These are phyloP conservation scores for Erodium trifolium DNA, from an alignment of 441 rosid species.

Conservation along the genomic window DNA sequence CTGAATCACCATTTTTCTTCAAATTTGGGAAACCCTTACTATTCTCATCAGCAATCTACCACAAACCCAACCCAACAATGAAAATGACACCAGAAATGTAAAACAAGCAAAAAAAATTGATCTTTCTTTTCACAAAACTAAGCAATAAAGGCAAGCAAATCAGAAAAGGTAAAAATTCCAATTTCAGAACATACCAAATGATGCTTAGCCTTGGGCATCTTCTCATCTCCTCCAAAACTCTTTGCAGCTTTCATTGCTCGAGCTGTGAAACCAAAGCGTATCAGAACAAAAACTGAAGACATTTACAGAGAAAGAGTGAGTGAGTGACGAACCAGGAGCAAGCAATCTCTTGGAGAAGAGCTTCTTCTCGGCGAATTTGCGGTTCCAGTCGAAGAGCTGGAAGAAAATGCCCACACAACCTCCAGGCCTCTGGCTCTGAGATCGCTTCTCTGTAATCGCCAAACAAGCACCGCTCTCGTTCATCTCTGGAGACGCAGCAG, in stretches of 20 bases:
- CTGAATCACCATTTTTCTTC: conserved; percentile 34
- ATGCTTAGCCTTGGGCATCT: conserved; percentile 63
- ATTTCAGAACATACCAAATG: conserved; percentile 37
- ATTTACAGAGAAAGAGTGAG: not conserved
- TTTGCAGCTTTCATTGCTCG: conserved; percentile 48
- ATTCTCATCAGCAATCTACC: conserved; percentile 73
- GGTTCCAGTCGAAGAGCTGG: conserved; percentile 82
- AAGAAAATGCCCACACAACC: conserved; percentile 88
- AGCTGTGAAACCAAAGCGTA: conserved; percentile 27
- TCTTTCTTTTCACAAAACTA: not conserved
- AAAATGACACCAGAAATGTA: not conserved
- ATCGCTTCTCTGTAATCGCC: conserved; percentile 60
- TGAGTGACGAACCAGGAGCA: conserved; percentile 45
- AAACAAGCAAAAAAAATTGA: conserved; percentile 9
- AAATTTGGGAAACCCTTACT: conserved; percentile 49
- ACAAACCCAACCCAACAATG: too few species aligned
- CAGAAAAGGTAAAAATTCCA: conserved; percentile 2
- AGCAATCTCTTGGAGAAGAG: conserved; percentile 67
- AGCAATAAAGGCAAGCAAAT: not conserved
- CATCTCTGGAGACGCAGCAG: conserved; percentile 25
- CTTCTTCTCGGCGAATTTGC: conserved; percentile 69
- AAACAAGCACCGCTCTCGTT: conserved; percentile 40
- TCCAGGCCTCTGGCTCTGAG: conserved; percentile 41
- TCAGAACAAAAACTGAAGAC: not conserved
- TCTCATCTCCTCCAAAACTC: conserved; percentile 68